Base-by-base conservation (phyloP, 1,284 basidiomycete genomes). In the Acaromyces ingoldii region DNA sequence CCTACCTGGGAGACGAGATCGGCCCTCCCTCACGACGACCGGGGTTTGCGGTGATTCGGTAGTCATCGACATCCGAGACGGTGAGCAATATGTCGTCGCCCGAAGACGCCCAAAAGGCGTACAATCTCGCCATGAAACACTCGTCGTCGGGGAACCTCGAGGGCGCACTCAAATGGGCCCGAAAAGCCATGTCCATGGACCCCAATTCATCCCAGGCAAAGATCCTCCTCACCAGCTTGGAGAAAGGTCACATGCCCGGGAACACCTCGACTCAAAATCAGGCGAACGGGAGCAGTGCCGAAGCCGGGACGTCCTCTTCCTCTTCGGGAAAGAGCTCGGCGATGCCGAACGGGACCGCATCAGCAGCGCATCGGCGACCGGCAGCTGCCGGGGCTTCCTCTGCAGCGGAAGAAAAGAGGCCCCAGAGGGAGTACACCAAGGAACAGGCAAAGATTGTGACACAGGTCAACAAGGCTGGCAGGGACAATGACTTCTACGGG, bases 401-500 rank as follows among this genome's bases (percentile, higher is more conserved):
- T 21, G 77, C 82, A 53, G 29, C 58, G 68, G 45, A 69, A 70
- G 36, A 51, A 70, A 36, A 76, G 76, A 77, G 88, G 34, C 42
- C 42, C 4, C 17, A 89, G 79, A 80, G 89, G 68, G 86, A 88
- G 49, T 96, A 88, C 77, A 95, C 91, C 0, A 76, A 83, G 31
- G 91, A 92, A 62, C 91, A 96, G 77, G 77, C 82, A 25, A 83
- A 84, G 15, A 82, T 95, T 36, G 95, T 99, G 53, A 89, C 88
- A 74, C 81, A 90, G 44, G 86, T 99, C 52, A 82, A 86, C 67
- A 62, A 55, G 21, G 77, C 81, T 29, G 97, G 93, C 78, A 88
- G 48, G n/a, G 39, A 42, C 31, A 17, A 88, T 41, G 86, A 91
- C 74, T 99, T 95, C 77, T 99, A 99, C 77, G 87, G 89, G 76